Evolutionary conservation across 169 alveolate genomes (phyloP).

Genomic region (Plasmodium cynomolgi): DNA sequence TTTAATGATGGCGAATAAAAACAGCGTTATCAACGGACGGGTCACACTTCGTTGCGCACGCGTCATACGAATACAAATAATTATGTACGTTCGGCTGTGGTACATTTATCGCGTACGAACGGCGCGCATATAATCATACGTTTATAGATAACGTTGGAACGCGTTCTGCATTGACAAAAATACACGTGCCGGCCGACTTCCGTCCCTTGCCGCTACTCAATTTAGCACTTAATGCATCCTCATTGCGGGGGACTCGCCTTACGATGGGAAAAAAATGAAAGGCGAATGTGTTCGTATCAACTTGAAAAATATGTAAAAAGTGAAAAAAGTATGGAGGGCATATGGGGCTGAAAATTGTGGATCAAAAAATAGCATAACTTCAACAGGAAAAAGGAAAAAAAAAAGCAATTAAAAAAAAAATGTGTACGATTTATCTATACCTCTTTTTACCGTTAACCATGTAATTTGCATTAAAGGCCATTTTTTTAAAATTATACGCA

Average conservation of each 20-base stretch:
- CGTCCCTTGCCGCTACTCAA: neutral
- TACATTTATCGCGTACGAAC: neutral
- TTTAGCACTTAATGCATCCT: neutral
- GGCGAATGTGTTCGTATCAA: neutral
- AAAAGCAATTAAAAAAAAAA: neutral
- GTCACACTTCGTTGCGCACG: neutral
- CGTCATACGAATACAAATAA: neutral
- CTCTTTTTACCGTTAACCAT: neutral
- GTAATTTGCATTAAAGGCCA: neutral
- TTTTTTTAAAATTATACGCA: neutral
- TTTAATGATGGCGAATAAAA: neutral
- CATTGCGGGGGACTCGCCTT: neutral
- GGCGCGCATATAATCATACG: neutral
- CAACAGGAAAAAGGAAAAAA: neutral
- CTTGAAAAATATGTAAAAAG: neutral
- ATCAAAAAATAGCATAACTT: neutral
- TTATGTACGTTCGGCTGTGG: neutral
- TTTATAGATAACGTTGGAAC: neutral
- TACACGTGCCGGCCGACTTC: neutral
- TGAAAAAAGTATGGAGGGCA: neutral
- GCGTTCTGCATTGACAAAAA: neutral
- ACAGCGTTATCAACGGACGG: neutral
- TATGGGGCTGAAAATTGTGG: slow-evolving; percentile 1
- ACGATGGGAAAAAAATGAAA: neutral
- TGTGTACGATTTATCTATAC: neutral